A percentile compares a stretch with the other conserved stretches of the same genome.
phyloP scores from a whole-genome alignment of 2,329 filamentous ascomycete species.

The Fusarium sp. region DNA sequence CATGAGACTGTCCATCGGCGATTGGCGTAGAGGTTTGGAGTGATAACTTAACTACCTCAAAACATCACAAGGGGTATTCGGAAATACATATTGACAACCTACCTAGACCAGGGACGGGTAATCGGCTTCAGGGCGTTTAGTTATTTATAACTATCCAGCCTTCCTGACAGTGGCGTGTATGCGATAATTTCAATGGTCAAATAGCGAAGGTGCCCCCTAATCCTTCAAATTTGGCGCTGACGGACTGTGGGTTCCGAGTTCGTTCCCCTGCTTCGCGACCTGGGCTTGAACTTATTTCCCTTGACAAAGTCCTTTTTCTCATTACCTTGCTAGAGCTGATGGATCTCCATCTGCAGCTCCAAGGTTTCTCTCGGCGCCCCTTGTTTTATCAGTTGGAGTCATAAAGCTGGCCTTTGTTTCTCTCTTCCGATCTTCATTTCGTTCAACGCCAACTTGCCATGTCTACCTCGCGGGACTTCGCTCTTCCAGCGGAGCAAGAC shows the following conservation, averaged over 20 bases:
- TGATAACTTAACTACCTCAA: not conserved
- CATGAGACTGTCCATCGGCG: conserved; percentile 30
- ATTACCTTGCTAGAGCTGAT: conserved; percentile 6
- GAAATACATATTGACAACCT: not conserved
- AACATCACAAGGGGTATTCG: conserved; percentile 9
- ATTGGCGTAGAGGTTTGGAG: conserved; percentile 28
- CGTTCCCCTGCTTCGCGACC: conserved; percentile 22
- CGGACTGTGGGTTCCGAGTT: conserved; percentile 17
- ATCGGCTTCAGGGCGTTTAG: conserved; percentile 20
- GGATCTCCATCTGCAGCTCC: not conserved
- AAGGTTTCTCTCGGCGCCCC: not conserved
- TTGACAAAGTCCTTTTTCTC: not conserved
- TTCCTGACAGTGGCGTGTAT: conserved; percentile 6
- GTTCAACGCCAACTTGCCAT: not conserved
- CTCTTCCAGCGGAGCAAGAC: conserved; percentile 20
- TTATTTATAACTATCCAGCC: too few species aligned
- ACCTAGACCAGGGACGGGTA: conserved; percentile 19
- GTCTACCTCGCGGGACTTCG: conserved; percentile 26
- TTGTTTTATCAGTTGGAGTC: not conserved
- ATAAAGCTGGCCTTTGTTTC: not conserved
- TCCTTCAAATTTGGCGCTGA: conserved; percentile 29
- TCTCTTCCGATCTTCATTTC: not conserved
- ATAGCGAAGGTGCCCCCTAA: conserved; percentile 10
- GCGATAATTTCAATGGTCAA: conserved; percentile 4
- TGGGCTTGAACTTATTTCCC: conserved; percentile 19